phyloP scores from a whole-genome alignment of 495 filamentous ascomycete species.

The Xylaria castorea region DNA sequence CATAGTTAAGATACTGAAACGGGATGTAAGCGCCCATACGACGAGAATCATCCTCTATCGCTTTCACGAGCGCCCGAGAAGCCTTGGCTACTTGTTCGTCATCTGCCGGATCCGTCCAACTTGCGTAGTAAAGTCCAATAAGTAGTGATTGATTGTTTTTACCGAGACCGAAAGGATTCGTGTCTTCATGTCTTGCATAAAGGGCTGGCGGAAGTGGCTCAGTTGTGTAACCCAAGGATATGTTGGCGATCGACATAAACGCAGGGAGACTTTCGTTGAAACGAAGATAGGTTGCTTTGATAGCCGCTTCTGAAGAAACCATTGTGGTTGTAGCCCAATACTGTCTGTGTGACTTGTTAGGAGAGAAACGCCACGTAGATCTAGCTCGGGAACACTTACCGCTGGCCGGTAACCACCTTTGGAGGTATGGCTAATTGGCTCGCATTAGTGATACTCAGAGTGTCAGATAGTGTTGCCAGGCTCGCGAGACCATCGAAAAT shows the following conservation, averaged over 20 bases:
- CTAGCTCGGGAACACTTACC: not conserved
- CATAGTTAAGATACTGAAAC: constrained; percentile 45
- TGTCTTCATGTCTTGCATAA: not conserved
- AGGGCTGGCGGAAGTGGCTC: constrained; percentile 8
- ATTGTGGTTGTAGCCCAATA: constrained; percentile 11
- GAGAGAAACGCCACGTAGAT: not conserved
- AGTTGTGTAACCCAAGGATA: not conserved
- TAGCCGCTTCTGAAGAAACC: not conserved
- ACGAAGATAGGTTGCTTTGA: constrained; percentile 6
- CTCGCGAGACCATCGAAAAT: constrained; percentile 2
- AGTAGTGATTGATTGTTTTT: constrained; percentile 10
- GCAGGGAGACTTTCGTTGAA: constrained; percentile 4
- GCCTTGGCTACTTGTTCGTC: constrained; percentile 27
- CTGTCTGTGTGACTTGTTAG: not conserved
- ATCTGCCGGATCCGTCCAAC: constrained; percentile 3
- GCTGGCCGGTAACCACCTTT: not conserved
- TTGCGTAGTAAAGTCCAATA: not conserved
- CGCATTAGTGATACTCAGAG: not conserved
- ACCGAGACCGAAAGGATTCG: not conserved
- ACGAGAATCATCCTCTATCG: constrained; percentile 41
- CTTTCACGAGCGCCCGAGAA: constrained; percentile 27
- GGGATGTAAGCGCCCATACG: constrained; percentile 41
- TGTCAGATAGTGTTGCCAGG: not conserved
- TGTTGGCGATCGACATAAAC: not conserved
- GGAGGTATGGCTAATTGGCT: not conserved